Base-by-base conservation (phyloP, 1,284 basidiomycete species). In the Leucoagaricus sp. region DNA sequence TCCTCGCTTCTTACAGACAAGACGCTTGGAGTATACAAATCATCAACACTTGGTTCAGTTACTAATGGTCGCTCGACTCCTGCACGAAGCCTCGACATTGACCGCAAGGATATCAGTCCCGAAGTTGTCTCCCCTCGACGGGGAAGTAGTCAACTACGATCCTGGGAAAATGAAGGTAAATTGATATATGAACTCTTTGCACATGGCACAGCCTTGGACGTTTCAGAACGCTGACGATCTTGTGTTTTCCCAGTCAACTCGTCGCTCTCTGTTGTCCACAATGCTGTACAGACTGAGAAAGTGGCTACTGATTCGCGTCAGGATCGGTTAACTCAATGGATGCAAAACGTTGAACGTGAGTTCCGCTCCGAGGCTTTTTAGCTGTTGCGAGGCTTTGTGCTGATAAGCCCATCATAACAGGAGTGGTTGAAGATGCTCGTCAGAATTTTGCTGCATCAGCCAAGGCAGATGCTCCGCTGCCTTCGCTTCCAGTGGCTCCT, bases 311-410 rank as follows among this genome's bases (percentile, higher is more conserved):
- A 86, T 59, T 79, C 78, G 34, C 77, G 79, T 42, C 70, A 76
- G 34, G 88, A 91, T 64, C 75, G 89, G 54, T 84, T 92, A 84
- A 80, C 83, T 1, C 72, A 85, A 51, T 92, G 89, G 90, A 86
- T 90, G 70, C 81, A 81, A 62, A 88, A 83, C 57, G 87, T 91
- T 9, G 89, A 92, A 71, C 86, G 89, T 91, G 66, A 66, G 88
- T 79, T 49, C 54, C 49, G 17, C 9, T 53, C 53, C 31, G 52
- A 48, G 19, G 19, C 10, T 31, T 38, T 28, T 53, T 13, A 53
- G 17, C 53, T 49, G 10, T 17, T 47, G 48, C 29, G 19, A 19
- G 9, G 42, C 12, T 9, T 31, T 49, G 38, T 40, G 9, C 13
- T 45, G 25, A 41, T 25, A 7, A 51, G 29, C 50, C 36, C 31